These are phyloP conservation scores for Furcasterigmium sp. DNA, from an alignment of 2,329 filamentous ascomycete species.

Conservation along the genomic window DNA sequence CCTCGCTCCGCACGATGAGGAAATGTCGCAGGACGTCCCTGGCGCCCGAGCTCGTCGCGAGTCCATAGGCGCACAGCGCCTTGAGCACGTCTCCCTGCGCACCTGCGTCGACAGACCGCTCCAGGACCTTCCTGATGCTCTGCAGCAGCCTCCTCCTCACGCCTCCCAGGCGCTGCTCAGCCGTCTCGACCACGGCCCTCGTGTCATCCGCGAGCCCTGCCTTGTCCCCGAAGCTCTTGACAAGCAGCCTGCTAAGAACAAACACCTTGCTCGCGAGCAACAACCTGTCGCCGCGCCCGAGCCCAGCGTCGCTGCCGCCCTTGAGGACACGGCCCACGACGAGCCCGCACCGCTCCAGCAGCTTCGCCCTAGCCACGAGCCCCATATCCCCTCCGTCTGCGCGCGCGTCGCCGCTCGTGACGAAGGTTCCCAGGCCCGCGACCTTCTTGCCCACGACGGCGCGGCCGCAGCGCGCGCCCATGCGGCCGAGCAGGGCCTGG, in stretches of 20 bases:
- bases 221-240: slow-evolving; percentile 63
- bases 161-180: slow-evolving; percentile 58
- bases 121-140: slow-evolving; percentile 65
- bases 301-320: slow-evolving; percentile 19
- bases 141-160: slow-evolving; percentile 60
- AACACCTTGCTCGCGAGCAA: slow-evolving; percentile 64
- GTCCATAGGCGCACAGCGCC: slow-evolving; percentile 74
- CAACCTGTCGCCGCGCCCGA: slow-evolving; percentile 42
- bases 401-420: slow-evolving; percentile 16
- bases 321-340: slow-evolving; percentile 44
- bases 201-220: not conserved
- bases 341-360: slow-evolving; percentile 47
- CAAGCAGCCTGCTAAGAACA: slow-evolving; percentile 69
- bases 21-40: slow-evolving; percentile 77
- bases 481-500: slow-evolving; percentile 63
- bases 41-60: slow-evolving; percentile 74
- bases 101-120: slow-evolving; percentile 50
- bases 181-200: slow-evolving; percentile 44
- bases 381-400: slow-evolving; percentile 16
- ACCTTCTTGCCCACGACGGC: slow-evolving; percentile 63
- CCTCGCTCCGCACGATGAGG: slow-evolving; percentile 64
- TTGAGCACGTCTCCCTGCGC: slow-evolving; percentile 56
- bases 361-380: slow-evolving; percentile 36
- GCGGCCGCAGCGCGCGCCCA: slow-evolving; percentile 75
- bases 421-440: slow-evolving; percentile 47